phyloP scores from a whole-genome alignment of 768 basidiomycete genomes.

The Termitomyces sp. region DNA sequence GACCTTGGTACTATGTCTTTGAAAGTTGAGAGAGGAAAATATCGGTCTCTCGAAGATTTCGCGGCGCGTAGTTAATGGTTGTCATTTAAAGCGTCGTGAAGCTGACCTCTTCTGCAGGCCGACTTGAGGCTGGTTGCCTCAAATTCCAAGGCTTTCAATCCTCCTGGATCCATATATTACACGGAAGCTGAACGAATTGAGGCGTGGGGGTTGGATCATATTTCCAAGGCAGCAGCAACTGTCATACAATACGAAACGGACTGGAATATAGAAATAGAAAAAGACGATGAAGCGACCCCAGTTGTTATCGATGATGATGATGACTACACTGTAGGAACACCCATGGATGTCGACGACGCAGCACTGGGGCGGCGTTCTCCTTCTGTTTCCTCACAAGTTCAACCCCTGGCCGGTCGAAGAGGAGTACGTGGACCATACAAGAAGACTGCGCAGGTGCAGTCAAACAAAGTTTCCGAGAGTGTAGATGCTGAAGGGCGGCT shows the following conservation, averaged over 20 bases:
- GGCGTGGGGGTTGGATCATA: constrained; percentile 67
- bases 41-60: constrained; percentile 78
- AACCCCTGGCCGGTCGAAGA: constrained; percentile 32
- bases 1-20: constrained; percentile 83
- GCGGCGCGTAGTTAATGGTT: constrained; percentile 40
- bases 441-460: constrained; percentile 25
- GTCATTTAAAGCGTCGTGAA: constrained; percentile 2
- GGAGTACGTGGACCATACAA: constrained; percentile 51
- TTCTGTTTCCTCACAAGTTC: constrained; percentile 39
- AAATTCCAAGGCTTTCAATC: constrained; percentile 77
- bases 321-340: constrained; percentile 28
- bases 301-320: constrained; percentile 38
- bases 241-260: constrained; percentile 82
- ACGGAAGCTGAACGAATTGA: constrained; percentile 72
- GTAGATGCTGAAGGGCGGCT: constrained; percentile 67
- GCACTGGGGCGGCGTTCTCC: constrained; percentile 36
- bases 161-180: constrained; percentile 67
- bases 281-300: constrained; percentile 46
- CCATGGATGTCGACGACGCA: constrained; percentile 42
- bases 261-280: constrained; percentile 79
- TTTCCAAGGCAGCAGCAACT: constrained; percentile 60
- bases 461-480: constrained; percentile 32
- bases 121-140: constrained; percentile 69
- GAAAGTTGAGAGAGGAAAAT: constrained; percentile 74
- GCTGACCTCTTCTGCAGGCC: constrained; percentile 30